These are phyloP conservation scores for Pichia sp. DNA, from an alignment of 1,139 yeast species.

Conservation along the genomic window DNA sequence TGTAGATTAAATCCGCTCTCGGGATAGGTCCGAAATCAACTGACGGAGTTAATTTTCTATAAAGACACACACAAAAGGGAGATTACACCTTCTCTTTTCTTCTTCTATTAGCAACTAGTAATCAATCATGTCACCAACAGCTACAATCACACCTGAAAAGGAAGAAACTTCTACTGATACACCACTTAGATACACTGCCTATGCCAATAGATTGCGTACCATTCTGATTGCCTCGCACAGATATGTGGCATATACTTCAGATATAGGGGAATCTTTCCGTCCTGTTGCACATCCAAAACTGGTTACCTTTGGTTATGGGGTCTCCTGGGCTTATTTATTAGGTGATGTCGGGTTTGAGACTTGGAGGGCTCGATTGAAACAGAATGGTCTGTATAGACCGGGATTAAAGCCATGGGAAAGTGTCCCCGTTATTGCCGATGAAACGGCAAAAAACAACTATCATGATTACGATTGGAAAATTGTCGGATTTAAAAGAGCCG, in stretches of 20 bases:
- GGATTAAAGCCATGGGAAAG: conserved; percentile 68
- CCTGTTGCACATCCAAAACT: conserved; percentile 69
- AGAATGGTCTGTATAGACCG: conserved; percentile 56
- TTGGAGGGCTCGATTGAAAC: conserved; percentile 65
- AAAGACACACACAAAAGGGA: too few species aligned
- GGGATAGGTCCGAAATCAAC: too few species aligned
- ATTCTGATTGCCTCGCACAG: conserved; percentile 70
- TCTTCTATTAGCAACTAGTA: too few species aligned
- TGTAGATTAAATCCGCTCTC: too few species aligned
- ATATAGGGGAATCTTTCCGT: conserved; percentile 83
- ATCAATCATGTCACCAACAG: too few species aligned
- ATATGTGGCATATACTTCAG: conserved; percentile 82
- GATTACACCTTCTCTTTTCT: too few species aligned
- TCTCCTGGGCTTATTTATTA: conserved; percentile 68
- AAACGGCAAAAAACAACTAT: conserved; percentile 20
- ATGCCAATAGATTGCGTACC: conserved; percentile 66
- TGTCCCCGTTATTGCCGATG: conserved; percentile 28
- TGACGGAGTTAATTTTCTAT: too few species aligned
- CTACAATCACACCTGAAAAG: not conserved
- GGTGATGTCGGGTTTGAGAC: conserved; percentile 76
- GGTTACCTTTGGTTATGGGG: conserved; percentile 60
- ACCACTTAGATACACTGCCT: conserved; percentile 66
- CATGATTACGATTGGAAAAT: conserved; percentile 53
- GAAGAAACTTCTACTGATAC: conserved; percentile 16
- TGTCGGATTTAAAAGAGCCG: conserved; percentile 58